Percentiles rank a stretch among this genome's conserved stretches.
phyloP scores from a whole-genome alignment of 176 grass and related monocot genomes.

The Pontederia crassipes region DNA sequence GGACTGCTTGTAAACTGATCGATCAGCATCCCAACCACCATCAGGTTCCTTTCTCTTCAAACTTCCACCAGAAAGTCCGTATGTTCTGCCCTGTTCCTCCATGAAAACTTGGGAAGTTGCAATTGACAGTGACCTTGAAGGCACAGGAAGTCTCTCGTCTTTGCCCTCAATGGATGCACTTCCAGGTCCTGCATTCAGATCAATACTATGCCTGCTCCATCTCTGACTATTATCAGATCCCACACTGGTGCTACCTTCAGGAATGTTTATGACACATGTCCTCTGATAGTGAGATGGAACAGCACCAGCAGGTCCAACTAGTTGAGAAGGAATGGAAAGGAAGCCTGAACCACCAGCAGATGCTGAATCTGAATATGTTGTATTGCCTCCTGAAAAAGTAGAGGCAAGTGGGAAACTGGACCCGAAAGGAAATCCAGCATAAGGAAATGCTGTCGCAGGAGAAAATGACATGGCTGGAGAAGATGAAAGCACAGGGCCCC shows the following conservation, averaged over 20 bases:
- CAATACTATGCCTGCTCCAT: slow-evolving; percentile 54
- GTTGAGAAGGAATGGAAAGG: slow-evolving; percentile 31
- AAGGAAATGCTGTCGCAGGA: slow-evolving; percentile 48
- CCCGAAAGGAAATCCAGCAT: slow-evolving; percentile 49
- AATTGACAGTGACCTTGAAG: slow-evolving; percentile 46
- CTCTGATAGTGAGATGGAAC: slow-evolving; percentile 47
- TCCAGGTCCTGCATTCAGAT: slow-evolving; percentile 79
- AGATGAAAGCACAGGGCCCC: slow-evolving; percentile 51
- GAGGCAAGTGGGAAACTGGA: slow-evolving; percentile 30
- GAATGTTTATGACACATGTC: slow-evolving; percentile 53
- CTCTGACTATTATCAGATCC: slow-evolving; percentile 48
- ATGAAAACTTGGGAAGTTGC: slow-evolving; percentile 34
- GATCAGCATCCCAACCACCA: slow-evolving; percentile 63
- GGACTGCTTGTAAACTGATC: slow-evolving; percentile 55
- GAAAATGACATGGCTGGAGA: slow-evolving; percentile 49
- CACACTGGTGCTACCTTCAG: slow-evolving; percentile 53
- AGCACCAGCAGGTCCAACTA: slow-evolving; percentile 42
- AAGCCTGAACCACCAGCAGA: slow-evolving; percentile 39
- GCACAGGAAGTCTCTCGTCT: slow-evolving; percentile 32
- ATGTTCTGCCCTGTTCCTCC: slow-evolving; percentile 61
- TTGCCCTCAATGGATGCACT: slow-evolving; percentile 53
- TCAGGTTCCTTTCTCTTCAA: slow-evolving; percentile 82
- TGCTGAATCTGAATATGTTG: slow-evolving; percentile 33
- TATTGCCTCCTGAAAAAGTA: slow-evolving; percentile 48
- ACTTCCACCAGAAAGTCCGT: slow-evolving; percentile 37